Evolutionary conservation across 2,329 filamentous ascomycete species (phyloP), one percentile per base, ranked within the genome.

Genomic region (Epichloe hybrida): DNA sequence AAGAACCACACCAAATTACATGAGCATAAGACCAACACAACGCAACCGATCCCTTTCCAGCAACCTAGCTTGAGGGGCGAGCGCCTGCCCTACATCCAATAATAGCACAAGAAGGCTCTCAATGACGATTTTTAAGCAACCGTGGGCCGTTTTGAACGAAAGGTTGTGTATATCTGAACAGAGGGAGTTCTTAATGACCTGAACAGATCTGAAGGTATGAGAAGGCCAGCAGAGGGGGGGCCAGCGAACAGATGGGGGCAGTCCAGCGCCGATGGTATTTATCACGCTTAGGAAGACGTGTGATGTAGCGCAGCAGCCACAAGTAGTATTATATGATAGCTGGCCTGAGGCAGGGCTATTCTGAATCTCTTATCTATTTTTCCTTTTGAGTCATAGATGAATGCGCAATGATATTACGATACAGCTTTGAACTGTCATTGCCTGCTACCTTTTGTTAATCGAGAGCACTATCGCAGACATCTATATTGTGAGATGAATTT

Each of bases 371-470:
- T 63, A 61, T 65, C 56, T 64, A 61, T 58, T 62, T 61, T 60
- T 64, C 63, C 59, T 55, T 60, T 65, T 59, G 55, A 57, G 58
- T 65, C 53, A 64, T 64, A 66, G 62, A 66, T 61, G 63, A 64
- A 65, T 60, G 59, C 62, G 52, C 53, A 62, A 62, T 52, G 61
- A 62, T 54, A 59, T 59, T 52, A 59, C 52, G 52, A 48, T 48
- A 7, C n/a, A 41, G 38, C 27, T 35, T 12, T 34, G 15, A 40
- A 17, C 11, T n/a, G 13, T 39, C 15, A 21, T 46, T 20, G 9
- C n/a, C 31, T 20, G 27, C 27, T 9, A 37, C 37, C 15, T 15
- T 13, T 13, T 15, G 36, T 15, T 15, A 13, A 13, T 37, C 36
- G 12, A 37, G 36, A 37, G 15, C 36, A 37, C 36, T 15, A 37